These are phyloP conservation scores for Amoebophrya sp. DNA, from an alignment of 169 alveolate species.

Conservation along the genomic window DNA sequence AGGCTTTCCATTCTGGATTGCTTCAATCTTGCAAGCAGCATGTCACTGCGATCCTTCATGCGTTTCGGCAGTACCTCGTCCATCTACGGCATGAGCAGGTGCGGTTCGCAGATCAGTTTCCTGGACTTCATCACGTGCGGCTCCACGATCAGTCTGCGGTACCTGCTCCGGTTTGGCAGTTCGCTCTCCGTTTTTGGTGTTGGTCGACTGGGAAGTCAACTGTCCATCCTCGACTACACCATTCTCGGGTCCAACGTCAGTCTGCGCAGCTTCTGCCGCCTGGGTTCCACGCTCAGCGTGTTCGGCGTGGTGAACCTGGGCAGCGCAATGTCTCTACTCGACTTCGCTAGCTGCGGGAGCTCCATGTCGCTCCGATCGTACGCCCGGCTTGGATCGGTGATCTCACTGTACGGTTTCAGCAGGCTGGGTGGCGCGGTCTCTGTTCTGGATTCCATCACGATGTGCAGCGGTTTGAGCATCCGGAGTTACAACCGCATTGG, in stretches of 20 bases:
- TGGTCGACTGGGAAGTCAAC: not conserved
- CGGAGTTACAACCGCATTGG: not conserved
- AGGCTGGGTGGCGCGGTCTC: not conserved
- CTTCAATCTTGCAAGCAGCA: not conserved
- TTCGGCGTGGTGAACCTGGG: not conserved
- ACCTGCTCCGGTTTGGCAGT: conserved; percentile 16
- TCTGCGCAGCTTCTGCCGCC: not conserved
- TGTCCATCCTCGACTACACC: not conserved
- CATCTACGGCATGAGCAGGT: not conserved
- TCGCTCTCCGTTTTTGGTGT: conserved; percentile 6
- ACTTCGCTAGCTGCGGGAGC: not conserved
- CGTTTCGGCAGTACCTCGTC: not conserved
- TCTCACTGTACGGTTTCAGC: not conserved
- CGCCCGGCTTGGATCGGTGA: not conserved
- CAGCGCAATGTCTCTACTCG: not conserved
- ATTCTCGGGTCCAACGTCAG: not conserved
- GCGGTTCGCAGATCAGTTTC: not conserved
- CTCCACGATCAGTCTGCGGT: not conserved
- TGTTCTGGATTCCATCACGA: not conserved
- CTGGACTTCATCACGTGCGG: conserved; percentile 11
- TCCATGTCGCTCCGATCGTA: not conserved
- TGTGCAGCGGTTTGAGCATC: not conserved
- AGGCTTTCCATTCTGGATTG: not conserved
- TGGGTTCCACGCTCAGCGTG: conserved; percentile 22
- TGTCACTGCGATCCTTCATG: not conserved